Conservation (phyloP, 1,284 basidiomycete genomes). For the Sanguinoderma infundibulare region DNA sequence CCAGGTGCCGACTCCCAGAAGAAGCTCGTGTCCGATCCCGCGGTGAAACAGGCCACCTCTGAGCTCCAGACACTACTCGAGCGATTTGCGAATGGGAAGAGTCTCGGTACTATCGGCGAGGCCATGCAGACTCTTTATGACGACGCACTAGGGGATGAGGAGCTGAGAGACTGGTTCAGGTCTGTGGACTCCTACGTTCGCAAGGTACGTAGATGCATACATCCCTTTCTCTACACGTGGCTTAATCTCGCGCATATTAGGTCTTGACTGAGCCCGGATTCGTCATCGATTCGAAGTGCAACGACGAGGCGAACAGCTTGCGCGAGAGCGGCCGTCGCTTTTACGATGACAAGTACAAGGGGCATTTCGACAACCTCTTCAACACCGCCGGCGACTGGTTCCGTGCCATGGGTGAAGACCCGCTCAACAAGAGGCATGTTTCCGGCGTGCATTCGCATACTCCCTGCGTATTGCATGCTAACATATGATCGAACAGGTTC, state of each 20-base stretch:
- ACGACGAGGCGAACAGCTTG: conserved; percentile 62
- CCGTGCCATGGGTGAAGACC: conserved; percentile 84
- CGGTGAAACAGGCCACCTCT: conserved; percentile 58
- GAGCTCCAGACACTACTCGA: conserved; percentile 87
- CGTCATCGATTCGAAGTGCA: conserved; percentile 81
- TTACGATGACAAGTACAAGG: conserved; percentile 86
- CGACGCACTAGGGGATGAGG: conserved; percentile 79
- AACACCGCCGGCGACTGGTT: conserved; percentile 78
- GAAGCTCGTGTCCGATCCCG: conserved; percentile 46
- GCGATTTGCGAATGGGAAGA: conserved; percentile 85
- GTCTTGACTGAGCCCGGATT: conserved; percentile 88
- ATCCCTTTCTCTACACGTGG: background rate
- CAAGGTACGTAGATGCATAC: conserved; percentile 47
- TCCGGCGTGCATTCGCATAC: background rate
- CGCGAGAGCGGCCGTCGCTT: conserved; percentile 76
- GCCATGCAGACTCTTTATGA: conserved; percentile 77
- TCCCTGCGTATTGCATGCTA: background rate
- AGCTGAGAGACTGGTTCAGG: conserved; percentile 80
- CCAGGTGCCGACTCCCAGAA: conserved; percentile 40
- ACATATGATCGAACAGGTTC: conserved; percentile 42
- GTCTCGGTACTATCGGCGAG: conserved; percentile 71
- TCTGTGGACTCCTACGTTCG: conserved; percentile 69
- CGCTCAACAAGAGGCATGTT: conserved; percentile 64
- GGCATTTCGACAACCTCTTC: conserved; percentile 85
- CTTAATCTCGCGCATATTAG: conserved; percentile 34